phyloP scores from a whole-genome alignment of 73 alveolate genomes.

The Paramecium sonneborni region DNA sequence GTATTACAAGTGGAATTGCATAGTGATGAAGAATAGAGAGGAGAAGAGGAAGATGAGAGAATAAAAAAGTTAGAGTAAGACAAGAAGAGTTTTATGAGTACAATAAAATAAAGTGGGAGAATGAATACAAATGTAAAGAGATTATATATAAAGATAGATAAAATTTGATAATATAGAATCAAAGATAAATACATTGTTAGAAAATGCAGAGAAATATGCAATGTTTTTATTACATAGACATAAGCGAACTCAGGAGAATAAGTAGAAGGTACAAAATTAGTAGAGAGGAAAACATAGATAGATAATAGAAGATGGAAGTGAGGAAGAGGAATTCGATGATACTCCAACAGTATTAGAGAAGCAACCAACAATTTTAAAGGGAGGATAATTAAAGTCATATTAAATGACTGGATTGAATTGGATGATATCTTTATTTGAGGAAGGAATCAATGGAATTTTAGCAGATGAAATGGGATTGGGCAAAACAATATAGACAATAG shows the following conservation, averaged over 20 bases:
- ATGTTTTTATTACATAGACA: slow-evolving; percentile 60
- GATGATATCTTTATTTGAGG: slow-evolving; percentile 86
- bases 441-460: slow-evolving; percentile 89
- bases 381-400: slow-evolving; percentile 73
- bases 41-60: neutral
- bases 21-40: slow-evolving; percentile 28
- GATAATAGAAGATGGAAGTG: slow-evolving; percentile 54
- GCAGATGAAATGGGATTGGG: slow-evolving; percentile 96
- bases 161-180: slow-evolving; percentile 52
- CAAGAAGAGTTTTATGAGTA: neutral
- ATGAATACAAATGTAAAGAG: neutral
- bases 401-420: slow-evolving; percentile 97
- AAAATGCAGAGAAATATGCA: slow-evolving; percentile 65
- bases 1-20: neutral
- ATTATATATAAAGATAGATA: neutral
- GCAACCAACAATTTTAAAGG: slow-evolving; percentile 60
- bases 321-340: slow-evolving; percentile 54
- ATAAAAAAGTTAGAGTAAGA: slow-evolving; percentile 22
- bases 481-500: slow-evolving; percentile 82
- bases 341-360: slow-evolving; percentile 37
- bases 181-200: slow-evolving; percentile 47
- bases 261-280: neutral
- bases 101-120: neutral
- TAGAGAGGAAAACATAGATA: slow-evolving; percentile 44
- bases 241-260: slow-evolving; percentile 50